Evolutionary conservation across 2,329 filamentous ascomycete species (phyloP).

Genomic region (Neofusicoccum ribis): DNA sequence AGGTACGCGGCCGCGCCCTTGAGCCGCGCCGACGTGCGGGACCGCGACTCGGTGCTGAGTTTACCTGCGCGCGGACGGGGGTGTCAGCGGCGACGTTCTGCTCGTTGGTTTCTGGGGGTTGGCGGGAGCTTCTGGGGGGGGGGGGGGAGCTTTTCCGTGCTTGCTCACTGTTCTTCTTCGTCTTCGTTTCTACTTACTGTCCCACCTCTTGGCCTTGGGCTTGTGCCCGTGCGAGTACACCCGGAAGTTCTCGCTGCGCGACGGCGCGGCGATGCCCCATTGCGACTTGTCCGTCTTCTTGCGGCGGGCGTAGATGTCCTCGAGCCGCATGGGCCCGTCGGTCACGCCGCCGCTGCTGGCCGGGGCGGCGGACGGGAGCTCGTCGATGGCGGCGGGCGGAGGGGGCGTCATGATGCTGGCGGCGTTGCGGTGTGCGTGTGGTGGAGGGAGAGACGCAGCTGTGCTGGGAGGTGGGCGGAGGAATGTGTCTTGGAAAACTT

Average conservation of each 20-base stretch:
- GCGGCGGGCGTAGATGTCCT: conserved; percentile 67
- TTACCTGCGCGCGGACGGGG: background rate
- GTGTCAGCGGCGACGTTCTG: no score
- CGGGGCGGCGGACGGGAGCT: background rate
- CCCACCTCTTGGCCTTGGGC: conserved; percentile 79
- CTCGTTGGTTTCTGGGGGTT: no score
- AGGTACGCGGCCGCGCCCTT: conserved; percentile 81
- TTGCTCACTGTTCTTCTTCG: background rate
- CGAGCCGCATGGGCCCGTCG: conserved; percentile 57
- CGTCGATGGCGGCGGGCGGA: conserved; percentile 5
- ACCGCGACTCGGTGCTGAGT: conserved; percentile 56
- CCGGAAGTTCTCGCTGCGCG: conserved; percentile 83
- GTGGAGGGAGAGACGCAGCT: background rate
- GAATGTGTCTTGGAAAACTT: background rate
- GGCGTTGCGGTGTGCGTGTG: background rate
- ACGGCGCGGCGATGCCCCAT: conserved; percentile 75
- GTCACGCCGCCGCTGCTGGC: conserved; percentile 22
- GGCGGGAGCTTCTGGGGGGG: no score
- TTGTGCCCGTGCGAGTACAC: conserved; percentile 63
- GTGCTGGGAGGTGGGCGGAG: background rate
- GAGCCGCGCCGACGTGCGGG: conserved; percentile 58
- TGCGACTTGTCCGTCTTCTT: conserved; percentile 68
- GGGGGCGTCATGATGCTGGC: background rate
- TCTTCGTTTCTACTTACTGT: conserved; percentile 61
- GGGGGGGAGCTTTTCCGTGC: no score